Evolutionary conservation across 2,329 filamentous ascomycete genomes (phyloP).

Genomic region (Neofusicoccum parvum): DNA sequence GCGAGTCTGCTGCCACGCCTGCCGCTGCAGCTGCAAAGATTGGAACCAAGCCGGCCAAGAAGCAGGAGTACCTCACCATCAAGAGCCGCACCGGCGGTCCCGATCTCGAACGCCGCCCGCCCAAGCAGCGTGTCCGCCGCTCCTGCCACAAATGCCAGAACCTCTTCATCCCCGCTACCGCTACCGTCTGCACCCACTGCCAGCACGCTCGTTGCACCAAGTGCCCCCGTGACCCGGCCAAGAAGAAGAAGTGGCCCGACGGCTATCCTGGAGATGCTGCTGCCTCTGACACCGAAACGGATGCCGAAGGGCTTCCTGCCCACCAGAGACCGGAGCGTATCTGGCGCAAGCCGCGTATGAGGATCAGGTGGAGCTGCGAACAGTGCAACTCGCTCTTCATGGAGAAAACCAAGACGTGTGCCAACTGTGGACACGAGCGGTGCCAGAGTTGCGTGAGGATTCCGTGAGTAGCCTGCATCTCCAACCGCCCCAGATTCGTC

Average conservation of each 20-base stretch:
- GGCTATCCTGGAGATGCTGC: slow-evolving; percentile 67
- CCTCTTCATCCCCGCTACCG: slow-evolving; percentile 55
- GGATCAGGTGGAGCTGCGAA: slow-evolving; percentile 58
- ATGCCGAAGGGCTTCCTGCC: slow-evolving; percentile 28
- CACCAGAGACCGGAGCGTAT: slow-evolving; percentile 37
- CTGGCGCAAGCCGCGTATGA: slow-evolving; percentile 48
- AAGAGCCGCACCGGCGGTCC: slow-evolving; percentile 68
- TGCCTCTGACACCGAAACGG: slow-evolving; percentile 32
- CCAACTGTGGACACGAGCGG: slow-evolving; percentile 62
- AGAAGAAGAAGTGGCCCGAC: slow-evolving; percentile 68
- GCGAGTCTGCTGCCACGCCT: slow-evolving; percentile 27
- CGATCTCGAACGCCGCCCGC: slow-evolving; percentile 71
- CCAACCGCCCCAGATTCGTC: not conserved
- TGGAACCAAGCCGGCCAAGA: slow-evolving; percentile 27
- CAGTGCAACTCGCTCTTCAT: slow-evolving; percentile 64
- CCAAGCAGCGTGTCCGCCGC: slow-evolving; percentile 72
- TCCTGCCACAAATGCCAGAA: slow-evolving; percentile 74
- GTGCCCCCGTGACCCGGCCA: slow-evolving; percentile 77
- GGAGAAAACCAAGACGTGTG: slow-evolving; percentile 58
- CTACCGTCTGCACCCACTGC: slow-evolving; percentile 69
- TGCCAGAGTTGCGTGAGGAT: slow-evolving; percentile 61
- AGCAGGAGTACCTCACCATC: slow-evolving; percentile 59
- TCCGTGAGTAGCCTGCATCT: slow-evolving; percentile 40
- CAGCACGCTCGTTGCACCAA: slow-evolving; percentile 75
- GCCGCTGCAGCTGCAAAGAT: slow-evolving; percentile 11